phyloP scores from a whole-genome alignment of 805 yeast species.

The Metschnikowia henanensis region DNA sequence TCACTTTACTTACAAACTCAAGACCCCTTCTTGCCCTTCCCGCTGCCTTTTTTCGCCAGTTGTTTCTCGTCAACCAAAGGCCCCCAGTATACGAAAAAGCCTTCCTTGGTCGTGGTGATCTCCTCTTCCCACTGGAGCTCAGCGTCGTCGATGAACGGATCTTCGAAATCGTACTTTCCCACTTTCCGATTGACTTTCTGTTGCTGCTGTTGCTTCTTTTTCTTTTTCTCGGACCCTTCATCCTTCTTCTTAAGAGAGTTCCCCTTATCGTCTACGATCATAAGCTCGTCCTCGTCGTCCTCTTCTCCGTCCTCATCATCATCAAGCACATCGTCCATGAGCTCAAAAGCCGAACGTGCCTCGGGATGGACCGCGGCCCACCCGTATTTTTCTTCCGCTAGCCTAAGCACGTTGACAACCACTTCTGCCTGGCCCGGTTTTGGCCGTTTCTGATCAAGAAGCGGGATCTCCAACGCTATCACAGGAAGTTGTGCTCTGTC shows the following conservation, averaged over 20 bases:
- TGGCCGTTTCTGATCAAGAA: conserved; percentile 46
- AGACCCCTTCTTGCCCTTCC: conserved; percentile 28
- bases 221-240: conserved; percentile 41
- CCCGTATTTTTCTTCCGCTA: conserved; percentile 85
- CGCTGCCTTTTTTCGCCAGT: conserved; percentile 25
- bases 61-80: conserved; percentile 64
- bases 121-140: conserved; percentile 93
- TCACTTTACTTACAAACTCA: too few species aligned
- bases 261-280: conserved; percentile 18
- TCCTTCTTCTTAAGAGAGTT: conserved; percentile 20
- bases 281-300: conserved; percentile 45
- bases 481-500: conserved; percentile 38
- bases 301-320: conserved; percentile 50
- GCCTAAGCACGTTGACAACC: conserved; percentile 66
- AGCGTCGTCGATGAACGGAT: conserved; percentile 95
- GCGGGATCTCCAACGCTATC: conserved; percentile 55
- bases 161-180: conserved; percentile 89
- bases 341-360: conserved; percentile 56
- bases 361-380: conserved; percentile 70
- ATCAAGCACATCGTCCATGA: conserved; percentile 48
- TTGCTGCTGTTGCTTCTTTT: conserved; percentile 44
- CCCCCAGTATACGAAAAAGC: conserved; percentile 94
- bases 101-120: conserved; percentile 89
- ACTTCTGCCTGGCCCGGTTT: conserved; percentile 60
- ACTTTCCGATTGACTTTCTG: conserved; percentile 64